Conservation (phyloP, 345 rosid genomes). For the Streptanthus diversifolius region DNA sequence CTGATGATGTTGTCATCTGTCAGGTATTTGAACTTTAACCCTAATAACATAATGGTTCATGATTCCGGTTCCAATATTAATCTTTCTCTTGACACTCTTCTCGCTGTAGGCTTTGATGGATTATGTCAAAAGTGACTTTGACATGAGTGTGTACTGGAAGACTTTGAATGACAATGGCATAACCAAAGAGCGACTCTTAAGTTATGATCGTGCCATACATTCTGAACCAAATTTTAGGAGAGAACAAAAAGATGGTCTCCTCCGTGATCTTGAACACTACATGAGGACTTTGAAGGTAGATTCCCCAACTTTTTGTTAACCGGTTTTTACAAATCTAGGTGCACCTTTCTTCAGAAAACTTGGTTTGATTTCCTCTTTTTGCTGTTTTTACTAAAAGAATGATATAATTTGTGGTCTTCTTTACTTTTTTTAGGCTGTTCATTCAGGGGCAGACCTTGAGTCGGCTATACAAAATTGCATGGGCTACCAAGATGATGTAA, state of each 20-base stretch:
- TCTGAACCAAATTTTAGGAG: conserved; percentile 78
- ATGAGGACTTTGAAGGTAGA: conserved; percentile 94
- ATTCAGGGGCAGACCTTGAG: conserved; percentile 99
- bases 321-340: conserved; percentile 10
- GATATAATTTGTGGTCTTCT: conserved; percentile 23
- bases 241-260: conserved; percentile 77
- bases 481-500: conserved; percentile 89
- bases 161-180: conserved; percentile 93
- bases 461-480: conserved; percentile 90
- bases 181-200: conserved; percentile 83
- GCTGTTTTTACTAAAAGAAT: background rate
- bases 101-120: conserved; percentile 83
- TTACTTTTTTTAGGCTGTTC: conserved; percentile 73
- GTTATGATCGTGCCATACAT: conserved; percentile 96
- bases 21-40: conserved; percentile 52
- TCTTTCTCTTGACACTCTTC: conserved; percentile 18
- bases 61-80: background rate
- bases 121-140: conserved; percentile 67
- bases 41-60: background rate
- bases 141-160: conserved; percentile 88
- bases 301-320: conserved; percentile 21
- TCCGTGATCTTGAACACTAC: conserved; percentile 90
- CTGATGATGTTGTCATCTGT: conserved; percentile 95
- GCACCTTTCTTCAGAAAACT: conserved; percentile 12
- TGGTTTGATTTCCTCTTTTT: conserved; percentile 8